Conservation (phyloP, 345 rosid species). For the Moringa oleifera region DNA sequence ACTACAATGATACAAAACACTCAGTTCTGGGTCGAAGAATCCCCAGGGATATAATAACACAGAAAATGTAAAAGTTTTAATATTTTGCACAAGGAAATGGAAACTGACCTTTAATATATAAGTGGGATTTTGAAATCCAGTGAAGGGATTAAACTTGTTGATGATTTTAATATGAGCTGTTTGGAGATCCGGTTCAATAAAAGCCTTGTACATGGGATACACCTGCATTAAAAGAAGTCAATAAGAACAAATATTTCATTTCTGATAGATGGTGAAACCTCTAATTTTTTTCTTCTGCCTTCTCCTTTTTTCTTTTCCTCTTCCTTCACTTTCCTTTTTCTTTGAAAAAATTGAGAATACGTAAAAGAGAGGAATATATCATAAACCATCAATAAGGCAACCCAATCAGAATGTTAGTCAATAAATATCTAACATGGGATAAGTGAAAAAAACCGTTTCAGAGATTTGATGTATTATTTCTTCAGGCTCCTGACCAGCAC, state of each 20-base stretch:
- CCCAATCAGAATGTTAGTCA: slow-evolving; percentile 5
- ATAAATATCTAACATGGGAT: slow-evolving; percentile 20
- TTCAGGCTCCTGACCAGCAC: slow-evolving; percentile 98
- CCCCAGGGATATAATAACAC: neutral
- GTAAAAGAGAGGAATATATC: neutral
- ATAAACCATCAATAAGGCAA: slow-evolving; percentile 4
- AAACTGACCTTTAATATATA: slow-evolving; percentile 75
- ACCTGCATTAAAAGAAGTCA: slow-evolving; percentile 43
- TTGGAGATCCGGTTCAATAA: slow-evolving; percentile 95
- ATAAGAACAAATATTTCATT: slow-evolving; percentile 7
- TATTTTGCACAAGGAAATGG: slow-evolving; percentile 2
- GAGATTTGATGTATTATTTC: slow-evolving; percentile 98
- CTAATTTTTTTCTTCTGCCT: neutral
- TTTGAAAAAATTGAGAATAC: neutral
- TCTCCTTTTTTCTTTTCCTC: too few relatives aligned
- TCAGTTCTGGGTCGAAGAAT: slow-evolving; percentile 13
- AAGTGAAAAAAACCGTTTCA: slow-evolving; percentile 65
- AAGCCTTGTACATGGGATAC: slow-evolving; percentile 99
- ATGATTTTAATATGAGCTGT: slow-evolving; percentile 93
- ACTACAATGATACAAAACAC: slow-evolving; percentile 43
- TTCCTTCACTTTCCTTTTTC: neutral
- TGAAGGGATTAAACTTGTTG: slow-evolving; percentile 96
- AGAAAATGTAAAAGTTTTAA: too few relatives aligned
- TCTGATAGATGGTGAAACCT: neutral
- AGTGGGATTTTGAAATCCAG: slow-evolving; percentile 97